A percentile compares a stretch with the other conserved stretches of the same genome.
These are phyloP conservation scores for Taiozyma onychis DNA, from an alignment of 1,139 yeast genomes.

Conservation along the genomic window DNA sequence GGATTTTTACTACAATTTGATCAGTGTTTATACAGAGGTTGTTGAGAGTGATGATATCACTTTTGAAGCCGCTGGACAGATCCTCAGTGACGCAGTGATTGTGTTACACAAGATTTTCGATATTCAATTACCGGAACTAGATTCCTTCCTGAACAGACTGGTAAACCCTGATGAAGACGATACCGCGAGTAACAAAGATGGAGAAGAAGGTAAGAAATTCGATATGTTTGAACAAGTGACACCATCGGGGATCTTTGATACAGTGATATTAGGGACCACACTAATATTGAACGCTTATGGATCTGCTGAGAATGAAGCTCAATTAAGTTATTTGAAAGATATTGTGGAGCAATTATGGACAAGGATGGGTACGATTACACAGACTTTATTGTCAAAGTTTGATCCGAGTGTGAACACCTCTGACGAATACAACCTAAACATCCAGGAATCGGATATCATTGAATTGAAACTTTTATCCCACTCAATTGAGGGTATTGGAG, in stretches of 20 bases:
- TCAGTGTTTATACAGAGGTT: constrained; percentile 40
- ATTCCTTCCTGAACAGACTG: constrained; percentile 15
- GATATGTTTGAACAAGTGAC: constrained; percentile 24
- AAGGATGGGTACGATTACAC: constrained; percentile 21
- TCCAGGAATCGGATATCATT: constrained; percentile 7
- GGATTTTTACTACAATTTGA: constrained; percentile 41
- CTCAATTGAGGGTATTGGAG: constrained; percentile 7
- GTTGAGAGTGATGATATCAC: constrained; percentile 22
- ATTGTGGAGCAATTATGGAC: constrained; percentile 5
- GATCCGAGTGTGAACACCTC: constrained; percentile 22
- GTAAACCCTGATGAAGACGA: constrained; percentile 4
- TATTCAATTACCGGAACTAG: constrained; percentile 22
- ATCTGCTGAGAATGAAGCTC: constrained; percentile 13
- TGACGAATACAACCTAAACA: constrained; percentile 3
- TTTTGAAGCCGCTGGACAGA: constrained; percentile 6
- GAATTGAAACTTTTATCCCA: constrained; percentile 10
- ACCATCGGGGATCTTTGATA: constrained; percentile 27
- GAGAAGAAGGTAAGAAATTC: constrained; percentile 10
- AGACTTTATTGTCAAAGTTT: constrained; percentile 25
- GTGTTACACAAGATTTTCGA: constrained; percentile 16
- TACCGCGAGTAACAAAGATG: constrained; percentile 1
- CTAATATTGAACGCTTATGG: constrained; percentile 26
- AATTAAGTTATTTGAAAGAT: constrained; percentile 21
- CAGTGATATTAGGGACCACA: constrained; percentile 24
- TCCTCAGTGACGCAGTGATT: constrained; percentile 8